phyloP scores from a whole-genome alignment of 306 rosid species.

The Sophora flavescens region DNA sequence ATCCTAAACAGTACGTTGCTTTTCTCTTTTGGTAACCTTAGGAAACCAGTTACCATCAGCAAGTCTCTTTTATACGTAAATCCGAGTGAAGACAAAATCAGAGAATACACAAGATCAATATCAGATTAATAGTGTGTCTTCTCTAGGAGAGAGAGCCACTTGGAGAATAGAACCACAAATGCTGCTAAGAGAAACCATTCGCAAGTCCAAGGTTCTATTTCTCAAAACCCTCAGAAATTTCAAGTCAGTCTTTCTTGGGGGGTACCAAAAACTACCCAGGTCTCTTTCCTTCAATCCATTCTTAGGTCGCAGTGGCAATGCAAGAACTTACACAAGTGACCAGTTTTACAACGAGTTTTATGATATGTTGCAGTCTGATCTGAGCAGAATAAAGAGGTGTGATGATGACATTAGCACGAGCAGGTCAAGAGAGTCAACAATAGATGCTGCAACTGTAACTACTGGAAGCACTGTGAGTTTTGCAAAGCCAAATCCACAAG shows the following conservation, averaged over 20 bases:
- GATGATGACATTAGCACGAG: constrained; percentile 18
- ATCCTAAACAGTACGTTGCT: constrained; percentile 49
- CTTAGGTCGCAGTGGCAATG: constrained; percentile 57
- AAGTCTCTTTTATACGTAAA: constrained; percentile 43
- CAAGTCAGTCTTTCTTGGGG: constrained; percentile 64
- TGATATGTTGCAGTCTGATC: constrained; percentile 74
- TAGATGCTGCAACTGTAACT: constrained; percentile 44
- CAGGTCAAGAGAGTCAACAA: constrained; percentile 43
- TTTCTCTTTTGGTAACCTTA: constrained; percentile 59
- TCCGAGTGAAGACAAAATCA: constrained; percentile 48
- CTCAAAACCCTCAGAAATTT: constrained; percentile 60
- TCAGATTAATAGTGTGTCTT: constrained; percentile 40
- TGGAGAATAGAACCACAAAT: constrained; percentile 56
- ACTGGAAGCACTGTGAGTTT: constrained; percentile 38
- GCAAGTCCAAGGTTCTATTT: constrained; percentile 56
- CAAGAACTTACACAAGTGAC: constrained; percentile 59
- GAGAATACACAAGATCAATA: constrained; percentile 42
- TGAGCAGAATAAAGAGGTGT: constrained; percentile 52
- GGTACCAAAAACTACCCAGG: constrained; percentile 74
- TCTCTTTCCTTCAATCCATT: constrained; percentile 70
- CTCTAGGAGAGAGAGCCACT: constrained; percentile 51
- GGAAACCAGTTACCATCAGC: constrained; percentile 50
- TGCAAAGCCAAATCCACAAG: constrained; percentile 51
- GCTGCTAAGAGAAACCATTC: constrained; percentile 74
- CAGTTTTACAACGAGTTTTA: constrained; percentile 71